A percentile compares a stretch with the other conserved stretches of the same genome.
Conservation (phyloP, 1,139 yeast genomes). For the Kodamaea plutei region DNA sequence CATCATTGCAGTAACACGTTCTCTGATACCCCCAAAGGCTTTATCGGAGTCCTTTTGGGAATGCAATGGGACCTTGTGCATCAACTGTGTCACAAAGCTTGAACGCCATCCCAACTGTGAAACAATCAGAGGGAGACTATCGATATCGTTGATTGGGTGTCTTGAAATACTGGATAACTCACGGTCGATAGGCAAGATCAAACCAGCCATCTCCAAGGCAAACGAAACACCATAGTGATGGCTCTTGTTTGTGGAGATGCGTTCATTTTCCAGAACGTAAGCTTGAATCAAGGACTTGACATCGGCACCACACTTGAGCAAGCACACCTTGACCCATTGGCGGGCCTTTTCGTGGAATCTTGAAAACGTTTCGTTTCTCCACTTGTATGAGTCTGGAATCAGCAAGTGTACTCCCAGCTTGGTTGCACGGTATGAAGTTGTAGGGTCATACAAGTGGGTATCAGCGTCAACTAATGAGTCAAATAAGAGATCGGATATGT, state of each 20-base stretch:
- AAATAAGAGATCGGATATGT: slow-evolving; percentile 71
- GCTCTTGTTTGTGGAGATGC: slow-evolving; percentile 25
- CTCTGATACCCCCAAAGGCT: slow-evolving; percentile 24
- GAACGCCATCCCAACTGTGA: slow-evolving; percentile 78
- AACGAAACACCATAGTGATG: slow-evolving; percentile 81
- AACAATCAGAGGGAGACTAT: slow-evolving; percentile 68
- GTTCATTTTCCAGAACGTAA: slow-evolving; percentile 55
- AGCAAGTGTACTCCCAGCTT: slow-evolving; percentile 54
- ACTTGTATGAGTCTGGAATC: slow-evolving; percentile 72
- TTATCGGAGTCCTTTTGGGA: slow-evolving; percentile 27
- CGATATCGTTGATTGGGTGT: slow-evolving; percentile 27
- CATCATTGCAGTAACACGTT: slow-evolving; percentile 13
- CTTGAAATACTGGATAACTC: slow-evolving; percentile 41
- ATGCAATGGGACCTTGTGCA: slow-evolving; percentile 33
- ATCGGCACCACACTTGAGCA: slow-evolving; percentile 63
- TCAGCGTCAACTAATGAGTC: slow-evolving; percentile 86
- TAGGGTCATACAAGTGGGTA: slow-evolving; percentile 79
- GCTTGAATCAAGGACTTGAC: slow-evolving; percentile 73
- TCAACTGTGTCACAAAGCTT: slow-evolving; percentile 40
- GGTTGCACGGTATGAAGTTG: slow-evolving; percentile 61
- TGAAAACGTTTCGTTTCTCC: slow-evolving; percentile 69
- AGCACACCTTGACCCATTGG: slow-evolving; percentile 57
- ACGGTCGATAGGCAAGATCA: slow-evolving; percentile 59
- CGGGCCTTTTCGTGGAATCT: slow-evolving; percentile 57
- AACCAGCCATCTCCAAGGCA: slow-evolving; percentile 85